Evolutionary conservation across 2,329 filamentous ascomycete species (phyloP).

Genomic region (Plectosphaerella sp.): DNA sequence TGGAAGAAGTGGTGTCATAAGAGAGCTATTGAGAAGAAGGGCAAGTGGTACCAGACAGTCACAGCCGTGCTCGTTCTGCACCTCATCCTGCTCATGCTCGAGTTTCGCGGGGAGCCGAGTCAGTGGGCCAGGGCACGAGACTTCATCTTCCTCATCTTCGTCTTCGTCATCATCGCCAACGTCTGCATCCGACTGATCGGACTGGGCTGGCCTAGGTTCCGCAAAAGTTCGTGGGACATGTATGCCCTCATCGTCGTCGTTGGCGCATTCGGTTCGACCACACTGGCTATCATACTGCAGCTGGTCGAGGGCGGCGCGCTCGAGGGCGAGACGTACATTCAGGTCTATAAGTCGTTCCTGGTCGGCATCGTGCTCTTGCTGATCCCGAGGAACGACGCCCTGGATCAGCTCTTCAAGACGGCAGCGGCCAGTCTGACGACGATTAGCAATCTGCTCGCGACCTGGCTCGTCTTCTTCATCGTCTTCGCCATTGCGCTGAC

Average conservation of each 20-base stretch:
- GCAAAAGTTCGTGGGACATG: conserved; percentile 91
- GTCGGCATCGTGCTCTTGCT: conserved; percentile 85
- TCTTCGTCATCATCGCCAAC: conserved; percentile 77
- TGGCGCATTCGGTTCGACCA: conserved; percentile 73
- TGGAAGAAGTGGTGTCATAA: conserved; percentile 96
- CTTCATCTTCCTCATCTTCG: conserved; percentile 75
- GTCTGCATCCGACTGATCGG: conserved; percentile 80
- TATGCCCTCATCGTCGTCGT: conserved; percentile 78
- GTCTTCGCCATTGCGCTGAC: conserved; percentile 96
- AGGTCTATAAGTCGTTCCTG: conserved; percentile 90
- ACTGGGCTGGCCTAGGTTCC: conserved; percentile 86
- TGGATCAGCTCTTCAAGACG: conserved; percentile 98
- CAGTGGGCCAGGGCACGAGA: conserved; percentile 71
- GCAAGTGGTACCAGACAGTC: conserved; percentile 81
- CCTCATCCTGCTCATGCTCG: conserved; percentile 74
- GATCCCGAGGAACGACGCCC: conserved; percentile 92
- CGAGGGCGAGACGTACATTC: conserved; percentile 60
- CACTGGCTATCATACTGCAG: conserved; percentile 64
- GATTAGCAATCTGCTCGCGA: conserved; percentile 88
- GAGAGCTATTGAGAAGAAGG: conserved; percentile 87
- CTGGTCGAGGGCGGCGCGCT: conserved; percentile 18
- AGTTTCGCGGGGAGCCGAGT: conserved; percentile 72
- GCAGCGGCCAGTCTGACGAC: conserved; percentile 87
- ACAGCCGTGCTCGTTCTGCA: conserved; percentile 79
- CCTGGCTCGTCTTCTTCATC: conserved; percentile 95